Evolutionary conservation across 441 rosid genomes (phyloP).

Genomic region (Kokia cookei): DNA sequence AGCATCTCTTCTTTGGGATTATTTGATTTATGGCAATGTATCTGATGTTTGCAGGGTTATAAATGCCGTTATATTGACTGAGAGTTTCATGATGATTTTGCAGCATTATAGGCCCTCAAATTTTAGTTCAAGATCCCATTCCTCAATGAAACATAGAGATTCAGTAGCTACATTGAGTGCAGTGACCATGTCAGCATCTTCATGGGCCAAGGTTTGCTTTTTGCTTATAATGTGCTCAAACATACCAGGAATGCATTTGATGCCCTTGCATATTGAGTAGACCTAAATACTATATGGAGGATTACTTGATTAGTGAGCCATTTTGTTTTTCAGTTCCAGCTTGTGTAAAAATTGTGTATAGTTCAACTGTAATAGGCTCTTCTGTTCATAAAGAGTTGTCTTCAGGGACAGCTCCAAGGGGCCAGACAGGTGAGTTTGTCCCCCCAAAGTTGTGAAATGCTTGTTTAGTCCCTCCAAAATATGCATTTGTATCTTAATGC

Average conservation of each 20-base stretch:
- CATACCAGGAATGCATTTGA: background rate
- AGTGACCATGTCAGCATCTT: constrained; percentile 33
- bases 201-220: constrained; percentile 75
- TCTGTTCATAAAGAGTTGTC: background rate
- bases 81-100: constrained; percentile 18
- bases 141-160: constrained; percentile 45
- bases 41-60: background rate
- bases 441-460: too few relatives aligned
- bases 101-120: constrained; percentile 59
- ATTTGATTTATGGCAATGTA: background rate
- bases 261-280: background rate
- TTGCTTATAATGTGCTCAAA: background rate
- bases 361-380: background rate
- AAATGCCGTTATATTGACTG: background rate
- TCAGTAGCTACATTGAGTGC: constrained; percentile 31
- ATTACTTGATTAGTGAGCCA: background rate
- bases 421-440: too few relatives aligned
- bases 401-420: too few relatives aligned
- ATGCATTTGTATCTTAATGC: too few relatives aligned
- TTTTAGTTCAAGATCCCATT: constrained; percentile 59
- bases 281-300: background rate
- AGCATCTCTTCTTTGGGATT: background rate
- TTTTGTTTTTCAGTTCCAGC: background rate
- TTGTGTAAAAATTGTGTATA: background rate
- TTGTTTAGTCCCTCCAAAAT: too few relatives aligned